Evolutionary conservation across 140 eudicot species (phyloP).

Genomic region (Senecio squalidus): DNA sequence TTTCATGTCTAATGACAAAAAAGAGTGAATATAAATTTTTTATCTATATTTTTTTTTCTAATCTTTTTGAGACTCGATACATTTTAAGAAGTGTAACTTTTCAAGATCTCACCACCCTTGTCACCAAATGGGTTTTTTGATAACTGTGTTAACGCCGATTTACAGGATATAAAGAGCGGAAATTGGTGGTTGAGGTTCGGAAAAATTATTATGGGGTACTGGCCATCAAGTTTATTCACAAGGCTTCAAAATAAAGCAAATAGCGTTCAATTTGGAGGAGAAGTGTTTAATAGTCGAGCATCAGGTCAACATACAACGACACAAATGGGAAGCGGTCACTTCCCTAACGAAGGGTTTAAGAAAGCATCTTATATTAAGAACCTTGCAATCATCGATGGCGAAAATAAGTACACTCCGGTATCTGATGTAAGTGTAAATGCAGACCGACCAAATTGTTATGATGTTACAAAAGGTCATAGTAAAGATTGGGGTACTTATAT

Average conservation of each 20-base stretch:
- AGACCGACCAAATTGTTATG: constrained; percentile 48
- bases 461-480: constrained; percentile 32
- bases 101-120: no score
- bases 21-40: no score
- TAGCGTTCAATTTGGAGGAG: constrained; percentile 52
- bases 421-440: constrained; percentile 26
- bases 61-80: no score
- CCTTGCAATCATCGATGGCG: constrained; percentile 40
- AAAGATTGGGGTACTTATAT: constrained; percentile 47
- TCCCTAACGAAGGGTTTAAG: constrained; percentile 45
- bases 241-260: constrained; percentile 41
- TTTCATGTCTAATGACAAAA: no score
- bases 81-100: no score
- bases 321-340: constrained; percentile 75
- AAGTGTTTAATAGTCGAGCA: constrained; percentile 20
- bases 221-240: constrained; percentile 43
- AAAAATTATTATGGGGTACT: constrained; percentile 37
- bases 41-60: no score
- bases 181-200: constrained; percentile 61
- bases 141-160: no score
- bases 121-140: no score
- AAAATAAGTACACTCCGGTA: constrained; percentile 21
- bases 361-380: constrained; percentile 49
- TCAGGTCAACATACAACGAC: constrained; percentile 42
- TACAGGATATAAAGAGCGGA: constrained; percentile 46